phyloP scores from a whole-genome alignment of 345 rosid genomes.

The Pugionium cornutum region DNA sequence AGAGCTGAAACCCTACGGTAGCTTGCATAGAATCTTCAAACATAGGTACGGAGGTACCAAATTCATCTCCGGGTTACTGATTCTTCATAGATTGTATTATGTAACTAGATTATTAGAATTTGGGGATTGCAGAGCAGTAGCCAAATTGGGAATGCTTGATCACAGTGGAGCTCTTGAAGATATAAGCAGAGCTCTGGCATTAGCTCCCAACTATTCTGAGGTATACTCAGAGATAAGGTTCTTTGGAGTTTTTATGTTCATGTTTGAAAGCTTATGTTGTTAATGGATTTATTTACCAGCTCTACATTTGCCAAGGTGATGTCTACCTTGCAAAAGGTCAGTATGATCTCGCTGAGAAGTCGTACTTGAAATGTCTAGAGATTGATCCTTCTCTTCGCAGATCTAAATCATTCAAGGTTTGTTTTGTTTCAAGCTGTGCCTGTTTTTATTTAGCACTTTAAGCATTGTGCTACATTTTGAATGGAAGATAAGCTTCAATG shows the following conservation, averaged over 20 bases:
- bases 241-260: slow-evolving; percentile 2
- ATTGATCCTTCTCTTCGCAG: slow-evolving; percentile 73
- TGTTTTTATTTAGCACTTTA: neutral
- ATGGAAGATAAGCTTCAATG: neutral
- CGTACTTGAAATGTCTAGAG: slow-evolving; percentile 57
- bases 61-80: neutral
- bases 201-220: slow-evolving; percentile 63
- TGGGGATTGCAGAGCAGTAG: slow-evolving; percentile 51
- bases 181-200: slow-evolving; percentile 51
- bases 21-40: slow-evolving; percentile 66
- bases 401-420: slow-evolving; percentile 78
- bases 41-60: slow-evolving; percentile 47
- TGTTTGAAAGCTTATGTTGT: slow-evolving; percentile 5
- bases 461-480: neutral
- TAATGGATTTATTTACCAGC: slow-evolving; percentile 42
- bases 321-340: slow-evolving; percentile 60
- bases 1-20: slow-evolving; percentile 66
- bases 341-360: slow-evolving; percentile 66
- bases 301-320: slow-evolving; percentile 82
- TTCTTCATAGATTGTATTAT: neutral
- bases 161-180: slow-evolving; percentile 74
- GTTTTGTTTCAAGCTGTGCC: neutral
- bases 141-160: slow-evolving; percentile 64
- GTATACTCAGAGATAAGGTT: slow-evolving; percentile 36
- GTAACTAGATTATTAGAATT: slow-evolving; percentile 10